These are phyloP conservation scores for Hortaea sp. DNA, from an alignment of 2,329 filamentous ascomycete genomes.

Conservation along the genomic window DNA sequence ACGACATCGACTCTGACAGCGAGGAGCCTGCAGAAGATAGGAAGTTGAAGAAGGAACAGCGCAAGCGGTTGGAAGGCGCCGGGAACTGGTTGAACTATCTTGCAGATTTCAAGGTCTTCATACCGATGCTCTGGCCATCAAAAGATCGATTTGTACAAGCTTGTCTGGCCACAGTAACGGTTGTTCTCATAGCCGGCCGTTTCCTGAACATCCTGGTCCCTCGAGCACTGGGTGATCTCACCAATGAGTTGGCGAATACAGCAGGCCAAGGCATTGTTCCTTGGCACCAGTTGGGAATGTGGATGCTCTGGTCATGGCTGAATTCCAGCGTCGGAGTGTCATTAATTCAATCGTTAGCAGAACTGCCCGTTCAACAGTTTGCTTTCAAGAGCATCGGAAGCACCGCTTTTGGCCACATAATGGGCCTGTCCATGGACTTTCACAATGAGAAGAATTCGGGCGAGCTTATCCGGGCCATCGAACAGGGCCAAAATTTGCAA, in stretches of 20 bases:
- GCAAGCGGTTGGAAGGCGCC: slow-evolving; percentile 59
- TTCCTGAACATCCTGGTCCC: slow-evolving; percentile 67
- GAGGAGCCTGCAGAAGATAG: slow-evolving; percentile 46
- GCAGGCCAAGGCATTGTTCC: slow-evolving; percentile 39
- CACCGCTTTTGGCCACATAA: slow-evolving; percentile 56
- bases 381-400: slow-evolving; percentile 49
- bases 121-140: slow-evolving; percentile 70
- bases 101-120: slow-evolving; percentile 62
- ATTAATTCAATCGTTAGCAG: slow-evolving; percentile 42
- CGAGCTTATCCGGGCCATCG: slow-evolving; percentile 54
- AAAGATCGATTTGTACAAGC: slow-evolving; percentile 57
- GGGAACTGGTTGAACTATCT: slow-evolving; percentile 70
- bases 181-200: slow-evolving; percentile 61
- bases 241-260: slow-evolving; percentile 52
- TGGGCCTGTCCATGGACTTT: slow-evolving; percentile 61
- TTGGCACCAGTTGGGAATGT: slow-evolving; percentile 44
- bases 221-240: slow-evolving; percentile 70
- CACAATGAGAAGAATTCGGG: slow-evolving; percentile 56
- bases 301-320: slow-evolving; percentile 40
- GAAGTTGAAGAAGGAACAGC: slow-evolving; percentile 42
- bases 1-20: slow-evolving; percentile 33
- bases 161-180: slow-evolving; percentile 53
- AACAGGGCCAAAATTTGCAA: slow-evolving; percentile 51
- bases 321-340: slow-evolving; percentile 43
- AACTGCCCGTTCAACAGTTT: slow-evolving; percentile 47